phyloP scores from a whole-genome alignment of 768 basidiomycete species.

The Hysterangium stoloniferum region DNA sequence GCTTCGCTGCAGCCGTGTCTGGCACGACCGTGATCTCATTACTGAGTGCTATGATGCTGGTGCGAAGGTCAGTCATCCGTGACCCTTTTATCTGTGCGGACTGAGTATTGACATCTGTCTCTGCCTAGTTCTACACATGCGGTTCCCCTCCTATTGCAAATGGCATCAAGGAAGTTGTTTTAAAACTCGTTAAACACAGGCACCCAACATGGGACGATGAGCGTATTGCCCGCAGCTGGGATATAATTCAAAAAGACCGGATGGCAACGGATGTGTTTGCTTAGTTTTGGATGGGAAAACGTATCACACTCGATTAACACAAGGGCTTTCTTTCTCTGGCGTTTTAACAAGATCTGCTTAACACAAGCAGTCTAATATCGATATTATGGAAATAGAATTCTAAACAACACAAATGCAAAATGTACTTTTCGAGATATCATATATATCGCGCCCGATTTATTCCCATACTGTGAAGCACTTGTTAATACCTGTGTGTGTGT shows the following conservation, averaged over 20 bases:
- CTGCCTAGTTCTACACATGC: conserved; percentile 34
- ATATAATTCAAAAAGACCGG: conserved; percentile 29
- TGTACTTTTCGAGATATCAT: no score
- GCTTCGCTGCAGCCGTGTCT: conserved; percentile 28
- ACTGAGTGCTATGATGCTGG: conserved; percentile 24
- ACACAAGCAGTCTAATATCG: conserved; percentile 2
- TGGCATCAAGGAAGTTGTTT: conserved; percentile 31
- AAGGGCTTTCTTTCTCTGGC: no score
- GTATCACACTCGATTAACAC: no score
- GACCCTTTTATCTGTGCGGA: background rate
- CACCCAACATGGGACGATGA: conserved; percentile 12
- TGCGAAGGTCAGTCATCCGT: conserved; percentile 26
- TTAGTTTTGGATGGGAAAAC: no score
- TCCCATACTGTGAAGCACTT: no score
- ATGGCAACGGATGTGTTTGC: conserved; percentile 43
- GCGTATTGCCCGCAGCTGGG: conserved; percentile 22
- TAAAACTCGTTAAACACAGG: conserved; percentile 28
- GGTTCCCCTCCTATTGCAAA: conserved; percentile 33
- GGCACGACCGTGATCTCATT: conserved; percentile 34
- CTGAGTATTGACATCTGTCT: background rate
- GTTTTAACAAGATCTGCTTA: background rate
- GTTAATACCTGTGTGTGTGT: no score
- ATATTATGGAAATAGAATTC: background rate
- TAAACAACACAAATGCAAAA: no score
- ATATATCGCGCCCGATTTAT: no score